Base-by-base conservation (phyloP, 805 yeast genomes). In the Lipomyces yamadae region DNA sequence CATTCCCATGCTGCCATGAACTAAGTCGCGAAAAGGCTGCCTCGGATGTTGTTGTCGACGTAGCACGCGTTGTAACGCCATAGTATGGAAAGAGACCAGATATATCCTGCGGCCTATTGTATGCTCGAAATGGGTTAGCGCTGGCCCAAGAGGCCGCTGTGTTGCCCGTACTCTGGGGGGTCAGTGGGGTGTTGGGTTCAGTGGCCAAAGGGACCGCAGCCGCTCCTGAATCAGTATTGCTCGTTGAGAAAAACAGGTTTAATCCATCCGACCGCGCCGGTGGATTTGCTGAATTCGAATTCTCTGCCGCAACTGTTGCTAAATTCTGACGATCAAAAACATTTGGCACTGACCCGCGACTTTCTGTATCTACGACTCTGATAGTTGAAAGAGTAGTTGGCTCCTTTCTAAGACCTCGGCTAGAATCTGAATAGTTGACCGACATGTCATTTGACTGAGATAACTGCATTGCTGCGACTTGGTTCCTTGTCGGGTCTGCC, bases 111-210 rank as follows among this genome's bases (percentile, higher is more conserved):
- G 33, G 48, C 32, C 59, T 35, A 56, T 6, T 30, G 24, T 18
- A 13, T 1, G 59, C 13, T 4, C 48, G 10, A 32, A 39, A 56
- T 56, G 59, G 59, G 34, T 56, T 56, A 29, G 48, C 29, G 32
- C 29, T 56, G 32, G 59, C 59, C 59, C 59, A 56, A 7, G 59
- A 56, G 2, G 59, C 48, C 13, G 59, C 37, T 2, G 59, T 56
- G 32, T 29, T 56, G 48, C 59, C 59, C 4, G 59, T 56, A 10
- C 13, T 13, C 48, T 56, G 59, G 5, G 59, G 59, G 8, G 59
- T 8, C 29, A 15, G 5, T 18, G 59, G 59, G 11, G 59, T 18
- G 56, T 15, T 3, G 5, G 8, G 4, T 11, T 55, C 13, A 7
- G 32, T 56, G 10, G n/a, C n/a, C 3, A 34, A n/a, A 15, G 34